These are phyloP conservation scores for Umbelopsis sp. DNA, from an alignment of 192 early-diverging fungal species.

Conservation along the genomic window DNA sequence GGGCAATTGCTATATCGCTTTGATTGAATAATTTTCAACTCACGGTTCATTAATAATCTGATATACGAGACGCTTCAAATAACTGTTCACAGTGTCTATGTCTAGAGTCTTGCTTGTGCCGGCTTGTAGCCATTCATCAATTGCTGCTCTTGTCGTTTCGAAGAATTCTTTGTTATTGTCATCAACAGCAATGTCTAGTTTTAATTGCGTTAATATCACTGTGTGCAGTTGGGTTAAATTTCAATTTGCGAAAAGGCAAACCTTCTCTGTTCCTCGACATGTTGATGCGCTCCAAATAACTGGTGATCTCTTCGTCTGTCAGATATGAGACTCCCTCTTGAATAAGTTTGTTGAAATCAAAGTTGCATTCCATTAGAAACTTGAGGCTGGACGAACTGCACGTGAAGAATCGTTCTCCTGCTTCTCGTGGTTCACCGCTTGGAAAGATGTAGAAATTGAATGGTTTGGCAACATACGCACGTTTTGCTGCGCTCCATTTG, in stretches of 20 bases:
- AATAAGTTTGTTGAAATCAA: constrained; percentile 94
- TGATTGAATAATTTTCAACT: background rate
- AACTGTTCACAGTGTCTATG: constrained; percentile 57
- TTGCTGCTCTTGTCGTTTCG: constrained; percentile 34
- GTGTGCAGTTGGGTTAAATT: background rate
- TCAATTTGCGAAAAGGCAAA: background rate
- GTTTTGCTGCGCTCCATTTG: constrained; percentile 56
- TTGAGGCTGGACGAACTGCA: constrained; percentile 60
- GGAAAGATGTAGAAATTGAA: constrained; percentile 95
- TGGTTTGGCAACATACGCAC: constrained; percentile 72
- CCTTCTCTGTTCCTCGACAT: background rate
- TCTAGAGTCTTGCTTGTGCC: constrained; percentile 29
- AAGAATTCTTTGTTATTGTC: constrained; percentile 57
- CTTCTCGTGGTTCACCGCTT: constrained; percentile 43
- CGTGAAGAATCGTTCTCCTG: constrained; percentile 53
- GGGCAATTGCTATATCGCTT: background rate
- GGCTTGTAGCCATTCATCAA: constrained; percentile 50
- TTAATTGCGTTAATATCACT: background rate
- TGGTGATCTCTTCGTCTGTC: constrained; percentile 53
- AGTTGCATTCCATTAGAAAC: constrained; percentile 76
- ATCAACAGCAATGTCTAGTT: constrained; percentile 51
- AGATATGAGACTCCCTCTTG: constrained; percentile 74
- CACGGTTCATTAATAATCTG: constrained; percentile 64
- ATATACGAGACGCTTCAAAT: constrained; percentile 75
- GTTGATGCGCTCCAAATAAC: constrained; percentile 4